Evolutionary conservation across 192 early-diverging fungal species (phyloP).

Genomic region (Coemansia sp.): DNA sequence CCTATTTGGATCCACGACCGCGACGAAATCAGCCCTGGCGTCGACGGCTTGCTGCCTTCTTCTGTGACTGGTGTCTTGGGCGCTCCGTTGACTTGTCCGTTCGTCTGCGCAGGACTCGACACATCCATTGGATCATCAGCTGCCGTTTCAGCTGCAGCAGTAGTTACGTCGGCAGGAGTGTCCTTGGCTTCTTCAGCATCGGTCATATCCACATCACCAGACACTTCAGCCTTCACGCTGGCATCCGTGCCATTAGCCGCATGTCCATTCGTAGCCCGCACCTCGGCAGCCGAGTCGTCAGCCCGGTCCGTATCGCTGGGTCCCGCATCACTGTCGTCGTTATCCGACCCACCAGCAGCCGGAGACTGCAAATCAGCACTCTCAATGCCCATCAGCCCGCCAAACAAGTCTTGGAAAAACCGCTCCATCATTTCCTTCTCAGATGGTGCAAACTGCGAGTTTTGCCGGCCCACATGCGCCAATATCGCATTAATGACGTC

Average conservation of each 20-base stretch:
- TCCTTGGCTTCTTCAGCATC: neutral
- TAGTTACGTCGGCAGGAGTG: neutral
- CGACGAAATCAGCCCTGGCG: constrained; percentile 51
- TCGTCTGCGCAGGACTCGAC: neutral
- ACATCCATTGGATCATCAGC: constrained; percentile 9
- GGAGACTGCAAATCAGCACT: constrained; percentile 5
- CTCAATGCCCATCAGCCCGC: constrained; percentile 45
- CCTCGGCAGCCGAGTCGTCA: neutral
- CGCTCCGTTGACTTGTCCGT: constrained; percentile 7
- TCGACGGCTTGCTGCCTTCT: constrained; percentile 50
- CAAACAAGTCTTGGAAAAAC: constrained; percentile 74
- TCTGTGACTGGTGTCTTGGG: constrained; percentile 6
- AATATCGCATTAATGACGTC: constrained; percentile 76
- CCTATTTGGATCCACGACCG: constrained; percentile 54
- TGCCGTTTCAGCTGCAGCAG: too few relatives aligned
- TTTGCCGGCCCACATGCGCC: constrained; percentile 64
- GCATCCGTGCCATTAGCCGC: constrained; percentile 13
- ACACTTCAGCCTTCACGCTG: neutral
- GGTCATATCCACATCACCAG: neutral
- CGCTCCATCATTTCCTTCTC: constrained; percentile 76
- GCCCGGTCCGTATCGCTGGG: neutral
- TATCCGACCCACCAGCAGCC: neutral
- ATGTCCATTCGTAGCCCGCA: constrained; percentile 14
- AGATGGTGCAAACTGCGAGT: constrained; percentile 51
- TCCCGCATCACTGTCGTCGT: constrained; percentile 2